Percentiles rank a stretch among this genome's conserved stretches.
Conservation (phyloP, 1,284 basidiomycete genomes). For the Caloboletus inedulis region DNA sequence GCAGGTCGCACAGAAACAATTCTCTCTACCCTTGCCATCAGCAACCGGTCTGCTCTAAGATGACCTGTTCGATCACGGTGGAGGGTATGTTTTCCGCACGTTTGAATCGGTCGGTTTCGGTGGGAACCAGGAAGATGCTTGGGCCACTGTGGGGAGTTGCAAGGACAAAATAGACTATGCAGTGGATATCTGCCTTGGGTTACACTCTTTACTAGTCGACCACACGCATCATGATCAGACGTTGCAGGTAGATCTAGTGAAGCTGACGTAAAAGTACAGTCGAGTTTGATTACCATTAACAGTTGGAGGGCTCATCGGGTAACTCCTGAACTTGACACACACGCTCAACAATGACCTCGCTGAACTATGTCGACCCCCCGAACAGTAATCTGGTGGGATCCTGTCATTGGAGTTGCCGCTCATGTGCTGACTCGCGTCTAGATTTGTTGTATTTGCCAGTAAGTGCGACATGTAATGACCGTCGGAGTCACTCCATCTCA, state of each 20-base stretch:
- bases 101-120: constrained; percentile 7
- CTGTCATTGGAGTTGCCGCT: background rate
- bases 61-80: background rate
- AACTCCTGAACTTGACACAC: constrained; percentile 6
- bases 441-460: constrained; percentile 85
- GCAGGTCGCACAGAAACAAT: background rate
- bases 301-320: background rate
- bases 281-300: constrained; percentile 16
- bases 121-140: constrained; percentile 9
- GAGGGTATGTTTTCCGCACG: background rate
- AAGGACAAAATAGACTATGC: background rate
- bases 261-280: constrained; percentile 16
- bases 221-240: no score
- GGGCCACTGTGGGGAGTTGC: background rate
- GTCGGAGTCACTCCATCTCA: background rate
- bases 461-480: constrained; percentile 22
- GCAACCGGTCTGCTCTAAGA: no score
- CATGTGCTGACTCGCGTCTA: constrained; percentile 29
- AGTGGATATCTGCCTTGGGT: background rate
- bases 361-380: constrained; percentile 51
- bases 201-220: background rate
- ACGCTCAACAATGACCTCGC: constrained; percentile 23
- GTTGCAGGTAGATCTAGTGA: background rate
- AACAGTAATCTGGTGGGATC: constrained; percentile 57
- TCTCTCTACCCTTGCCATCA: constrained; percentile 1